These are phyloP conservation scores for Torulaspora microellipsoides DNA, from an alignment of 805 yeast species.

Conservation along the genomic window DNA sequence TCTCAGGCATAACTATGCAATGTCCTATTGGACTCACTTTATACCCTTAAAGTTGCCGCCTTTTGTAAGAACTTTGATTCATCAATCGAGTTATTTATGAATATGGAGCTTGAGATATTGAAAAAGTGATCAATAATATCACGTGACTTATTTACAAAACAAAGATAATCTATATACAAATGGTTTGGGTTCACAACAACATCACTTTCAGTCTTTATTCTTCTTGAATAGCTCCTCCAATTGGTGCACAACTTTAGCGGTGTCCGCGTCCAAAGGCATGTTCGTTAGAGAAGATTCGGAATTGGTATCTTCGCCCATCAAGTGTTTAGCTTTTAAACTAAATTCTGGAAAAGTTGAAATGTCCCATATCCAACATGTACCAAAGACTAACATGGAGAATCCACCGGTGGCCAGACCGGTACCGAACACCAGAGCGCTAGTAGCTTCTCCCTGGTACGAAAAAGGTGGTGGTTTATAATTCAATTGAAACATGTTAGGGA, in stretches of 20 bases:
- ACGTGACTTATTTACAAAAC: too few relatives aligned
- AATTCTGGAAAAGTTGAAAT: conserved; percentile 66
- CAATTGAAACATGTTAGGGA: conserved; percentile 75
- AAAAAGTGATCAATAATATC: too few relatives aligned
- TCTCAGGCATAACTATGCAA: conserved; percentile 1
- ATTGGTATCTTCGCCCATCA: conserved; percentile 68
- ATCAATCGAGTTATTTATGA: too few relatives aligned
- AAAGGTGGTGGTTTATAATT: conserved; percentile 84
- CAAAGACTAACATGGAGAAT: conserved; percentile 66
- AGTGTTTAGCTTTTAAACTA: conserved; percentile 58
- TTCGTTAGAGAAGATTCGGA: conserved; percentile 34
- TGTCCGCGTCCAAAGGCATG: conserved; percentile 55
- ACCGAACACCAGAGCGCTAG: conserved; percentile 79
- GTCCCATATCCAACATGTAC: conserved; percentile 76
- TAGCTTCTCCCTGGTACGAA: conserved; percentile 76
- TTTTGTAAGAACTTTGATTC: too few relatives aligned
- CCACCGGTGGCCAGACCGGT: conserved; percentile 69
- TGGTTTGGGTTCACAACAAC: too few relatives aligned
- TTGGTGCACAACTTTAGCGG: conserved; percentile 51
- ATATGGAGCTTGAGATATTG: too few relatives aligned
- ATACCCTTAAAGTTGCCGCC: too few relatives aligned
- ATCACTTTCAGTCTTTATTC: conserved; percentile 22
- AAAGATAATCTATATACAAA: too few relatives aligned
- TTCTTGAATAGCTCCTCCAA: conserved; percentile 48
- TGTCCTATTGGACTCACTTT: neutral